phyloP scores from a whole-genome alignment of 208 protist species.

The Leishmania lainsoni region DNA sequence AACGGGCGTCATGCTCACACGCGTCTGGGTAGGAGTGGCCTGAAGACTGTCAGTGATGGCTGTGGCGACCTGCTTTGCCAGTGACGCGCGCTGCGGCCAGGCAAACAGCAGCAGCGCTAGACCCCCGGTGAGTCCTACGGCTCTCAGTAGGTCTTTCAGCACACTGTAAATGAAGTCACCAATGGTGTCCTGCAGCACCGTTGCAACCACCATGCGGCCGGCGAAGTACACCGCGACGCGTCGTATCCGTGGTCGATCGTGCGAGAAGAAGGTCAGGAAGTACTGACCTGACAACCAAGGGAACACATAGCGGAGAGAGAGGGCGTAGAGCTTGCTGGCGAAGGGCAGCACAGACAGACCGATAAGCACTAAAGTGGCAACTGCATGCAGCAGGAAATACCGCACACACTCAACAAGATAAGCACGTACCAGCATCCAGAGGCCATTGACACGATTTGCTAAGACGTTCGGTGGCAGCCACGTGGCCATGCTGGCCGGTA shows the following conservation, averaged over 20 bases:
- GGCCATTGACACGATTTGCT: slow-evolving; percentile 30
- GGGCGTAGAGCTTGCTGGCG: slow-evolving; percentile 60
- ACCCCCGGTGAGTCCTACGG: slow-evolving; percentile 33
- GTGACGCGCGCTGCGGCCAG: slow-evolving; percentile 42
- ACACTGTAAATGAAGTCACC: slow-evolving; percentile 63
- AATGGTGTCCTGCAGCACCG: slow-evolving; percentile 64
- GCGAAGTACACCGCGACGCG: slow-evolving; percentile 33
- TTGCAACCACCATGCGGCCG: slow-evolving; percentile 32
- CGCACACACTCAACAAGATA: slow-evolving; percentile 45
- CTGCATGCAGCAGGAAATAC: slow-evolving; percentile 65
- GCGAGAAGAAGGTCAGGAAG: slow-evolving; percentile 68
- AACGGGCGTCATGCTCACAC: not conserved
- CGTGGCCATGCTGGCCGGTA: slow-evolving; percentile 11
- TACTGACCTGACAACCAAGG: slow-evolving; percentile 71
- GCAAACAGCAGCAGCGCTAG: slow-evolving; percentile 35
- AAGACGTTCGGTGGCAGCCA: slow-evolving; percentile 33
- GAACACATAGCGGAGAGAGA: slow-evolving; percentile 61
- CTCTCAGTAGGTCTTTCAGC: slow-evolving; percentile 57
- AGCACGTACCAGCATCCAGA: slow-evolving; percentile 49
- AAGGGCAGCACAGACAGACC: slow-evolving; percentile 75
- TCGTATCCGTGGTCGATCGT: slow-evolving; percentile 17
- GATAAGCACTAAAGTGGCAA: slow-evolving; percentile 48
- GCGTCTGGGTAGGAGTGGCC: slow-evolving; percentile 15
- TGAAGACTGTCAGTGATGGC: slow-evolving; percentile 43
- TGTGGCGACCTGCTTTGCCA: slow-evolving; percentile 36